Base-by-base conservation (phyloP, 148 eudicot genomes). In the Chenopodium berlandieri region DNA sequence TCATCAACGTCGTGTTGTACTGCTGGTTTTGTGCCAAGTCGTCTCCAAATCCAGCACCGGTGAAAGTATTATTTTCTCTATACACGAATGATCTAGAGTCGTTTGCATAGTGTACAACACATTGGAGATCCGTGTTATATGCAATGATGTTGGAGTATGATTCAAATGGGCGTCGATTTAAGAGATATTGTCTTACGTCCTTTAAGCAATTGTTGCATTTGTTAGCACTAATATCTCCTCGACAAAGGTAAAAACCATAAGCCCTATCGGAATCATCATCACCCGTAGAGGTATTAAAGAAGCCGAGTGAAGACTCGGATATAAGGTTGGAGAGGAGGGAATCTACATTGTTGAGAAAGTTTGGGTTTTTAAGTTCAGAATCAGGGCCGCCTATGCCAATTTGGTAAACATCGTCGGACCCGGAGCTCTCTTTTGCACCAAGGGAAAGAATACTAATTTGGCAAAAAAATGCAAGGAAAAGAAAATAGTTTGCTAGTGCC, bases 101-200 rank as follows among this genome's bases (percentile, higher is more conserved):
- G 75, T 85, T 79, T 1, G 88, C 81, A 46, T 86, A 86, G 22
- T 65, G 81, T 6, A 85, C 65, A 12, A 75, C 9, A 76, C 87
- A 85, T 1, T 31, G 17, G 30, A 44, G 8, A 14, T 6, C 5
- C 0, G 2, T 6, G 6, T 10, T 60, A 65, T 11, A 10, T 14
- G 52, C 56, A 50, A 82, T 19, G 31, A 50, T 40, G 4, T 82
- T 52, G 11, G 8, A 4, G 9, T 9, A 37, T 19, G 16, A 22
- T 3, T 32, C 1, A 22, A 6, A 0, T 1, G 11, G 2, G 6
- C 5, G 0, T 60, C 2, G 58, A 23, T 12, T 37, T 2, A 27
- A 12, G 17, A 74, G 16, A 62, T 1, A 30, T 3, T 50, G 1
- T 25, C 78, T 52, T 75, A 62, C 70, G 2, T 8, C 32, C 5